Evolutionary conservation across 768 basidiomycete species (phyloP), one percentile per base, ranked within the genome.

Genomic region (Ephemerocybe angulata): DNA sequence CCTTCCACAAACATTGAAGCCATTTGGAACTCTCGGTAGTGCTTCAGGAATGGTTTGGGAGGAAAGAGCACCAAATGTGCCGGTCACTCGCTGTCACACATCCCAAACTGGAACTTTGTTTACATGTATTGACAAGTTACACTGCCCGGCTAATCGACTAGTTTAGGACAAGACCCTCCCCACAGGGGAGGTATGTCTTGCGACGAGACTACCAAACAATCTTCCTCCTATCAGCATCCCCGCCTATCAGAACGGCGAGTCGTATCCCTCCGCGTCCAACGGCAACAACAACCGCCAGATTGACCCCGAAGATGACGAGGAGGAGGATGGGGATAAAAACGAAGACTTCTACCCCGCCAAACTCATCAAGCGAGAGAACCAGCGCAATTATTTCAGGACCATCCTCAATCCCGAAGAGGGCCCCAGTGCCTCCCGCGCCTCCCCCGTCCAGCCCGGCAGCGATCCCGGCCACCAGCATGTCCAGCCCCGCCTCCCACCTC

Each of bases 341-440:
- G 84, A 86, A 47, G 84, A 87, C 42, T 79, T 89, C 58, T 88
- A 84, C 67, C 90, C 91, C 28, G 87, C 81, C 37, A 84, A 84
- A 63, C 74, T 91, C 57, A 90, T 92, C 65, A 76, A 82, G 60
- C 46, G 46, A 24, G 89, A 92, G 71, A 84, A 81, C 61, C 75
- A 80, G 61, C 77, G 84, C 50, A 85, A 88, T 2, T 93, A 90
- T 74, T 91, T 93, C 68, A 76, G 85, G 60, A 91, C 88, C 12
- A 88, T 93, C 56, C 82, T 93, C 60, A 88, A 89, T 65, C 86
- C 88, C 21, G 80, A 83, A 61, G 81, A 83, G 53, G 67, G 75
- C 47, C 71, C 75, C 30, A 62, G 70, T 17, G 43, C 22, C n/a
- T n/a, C n/a, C n/a, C n/a, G n/a, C 22, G 40, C 44, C 22, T 47